A percentile compares a stretch with the other conserved stretches of the same genome.
Conservation (phyloP, 352 stramenopile species). For the Phytophthora colocasiae region DNA sequence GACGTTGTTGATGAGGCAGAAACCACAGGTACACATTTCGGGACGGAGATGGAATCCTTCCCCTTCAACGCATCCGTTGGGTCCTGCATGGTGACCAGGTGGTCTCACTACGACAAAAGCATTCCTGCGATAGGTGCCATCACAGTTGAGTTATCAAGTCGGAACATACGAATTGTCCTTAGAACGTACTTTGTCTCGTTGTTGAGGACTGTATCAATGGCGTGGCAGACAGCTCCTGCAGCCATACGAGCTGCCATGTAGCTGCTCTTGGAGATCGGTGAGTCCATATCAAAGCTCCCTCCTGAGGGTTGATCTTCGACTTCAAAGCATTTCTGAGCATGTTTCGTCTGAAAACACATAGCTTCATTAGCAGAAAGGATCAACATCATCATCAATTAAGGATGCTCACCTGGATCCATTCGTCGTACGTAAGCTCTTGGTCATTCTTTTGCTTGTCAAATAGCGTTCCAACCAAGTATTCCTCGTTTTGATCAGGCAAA, state of each 20-base stretch:
- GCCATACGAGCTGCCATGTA: slow-evolving; percentile 62
- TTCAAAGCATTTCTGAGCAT: slow-evolving; percentile 57
- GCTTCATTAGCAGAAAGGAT: background rate
- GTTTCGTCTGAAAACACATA: slow-evolving; percentile 38
- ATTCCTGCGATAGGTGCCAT: slow-evolving; percentile 39
- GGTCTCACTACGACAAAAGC: slow-evolving; percentile 68
- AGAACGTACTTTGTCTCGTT: slow-evolving; percentile 58
- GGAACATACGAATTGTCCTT: background rate
- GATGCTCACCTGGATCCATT: slow-evolving; percentile 54
- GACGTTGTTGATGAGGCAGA: slow-evolving; percentile 79
- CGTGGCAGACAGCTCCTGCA: slow-evolving; percentile 66
- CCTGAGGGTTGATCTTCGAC: slow-evolving; percentile 53
- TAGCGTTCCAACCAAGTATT: slow-evolving; percentile 51
- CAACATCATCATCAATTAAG: background rate
- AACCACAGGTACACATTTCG: slow-evolving; percentile 70
- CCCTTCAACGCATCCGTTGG: slow-evolving; percentile 66
- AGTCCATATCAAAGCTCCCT: slow-evolving; percentile 70
- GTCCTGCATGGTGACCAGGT: slow-evolving; percentile 65
- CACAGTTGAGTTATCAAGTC: background rate
- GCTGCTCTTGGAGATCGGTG: slow-evolving; percentile 67
- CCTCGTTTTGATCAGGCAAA: slow-evolving; percentile 57
- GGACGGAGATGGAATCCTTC: slow-evolving; percentile 58
- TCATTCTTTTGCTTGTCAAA: slow-evolving; percentile 31
- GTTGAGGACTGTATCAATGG: slow-evolving; percentile 68
- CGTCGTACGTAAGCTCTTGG: slow-evolving; percentile 45